Evolutionary conservation across 768 basidiomycete genomes (phyloP).

Genomic region (Cyclocybe cylindracea): DNA sequence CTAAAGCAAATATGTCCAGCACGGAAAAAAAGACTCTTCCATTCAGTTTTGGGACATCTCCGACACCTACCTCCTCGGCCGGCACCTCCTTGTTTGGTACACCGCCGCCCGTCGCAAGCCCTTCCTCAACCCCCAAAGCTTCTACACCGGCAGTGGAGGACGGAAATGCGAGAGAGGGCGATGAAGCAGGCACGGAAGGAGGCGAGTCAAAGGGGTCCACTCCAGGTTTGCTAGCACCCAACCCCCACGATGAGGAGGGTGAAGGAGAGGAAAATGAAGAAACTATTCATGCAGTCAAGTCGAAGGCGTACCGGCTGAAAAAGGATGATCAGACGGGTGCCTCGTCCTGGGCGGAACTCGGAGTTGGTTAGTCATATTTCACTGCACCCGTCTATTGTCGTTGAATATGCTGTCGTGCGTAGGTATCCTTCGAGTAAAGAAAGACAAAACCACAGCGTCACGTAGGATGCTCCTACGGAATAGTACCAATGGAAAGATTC

Average conservation of each 20-base stretch:
- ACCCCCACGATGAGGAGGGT: conserved; percentile 68
- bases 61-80: too few relatives aligned
- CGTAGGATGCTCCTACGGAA: conserved; percentile 72
- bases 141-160: conserved; percentile 2
- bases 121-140: too few relatives aligned
- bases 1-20: too few relatives aligned
- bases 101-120: too few relatives aligned
- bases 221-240: conserved; percentile 17
- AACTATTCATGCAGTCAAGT: conserved; percentile 55
- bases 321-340: conserved; percentile 45
- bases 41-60: not conserved
- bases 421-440: conserved; percentile 76
- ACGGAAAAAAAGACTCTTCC: too few relatives aligned
- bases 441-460: conserved; percentile 59
- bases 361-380: conserved; percentile 30
- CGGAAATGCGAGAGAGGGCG: conserved; percentile 11
- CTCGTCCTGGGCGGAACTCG: conserved; percentile 63
- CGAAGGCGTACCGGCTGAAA: conserved; percentile 63
- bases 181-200: conserved; percentile 15
- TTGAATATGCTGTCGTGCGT: not conserved
- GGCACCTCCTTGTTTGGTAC: conserved; percentile 7
- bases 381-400: not conserved
- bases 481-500: conserved; percentile 72
- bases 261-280: conserved; percentile 83
- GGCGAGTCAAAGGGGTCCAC: conserved; percentile 24